A percentile compares a stretch with the other conserved stretches of the same genome.
These are phyloP conservation scores for Geotrichum restrictum DNA, from an alignment of 1,139 yeast species.

Conservation along the genomic window DNA sequence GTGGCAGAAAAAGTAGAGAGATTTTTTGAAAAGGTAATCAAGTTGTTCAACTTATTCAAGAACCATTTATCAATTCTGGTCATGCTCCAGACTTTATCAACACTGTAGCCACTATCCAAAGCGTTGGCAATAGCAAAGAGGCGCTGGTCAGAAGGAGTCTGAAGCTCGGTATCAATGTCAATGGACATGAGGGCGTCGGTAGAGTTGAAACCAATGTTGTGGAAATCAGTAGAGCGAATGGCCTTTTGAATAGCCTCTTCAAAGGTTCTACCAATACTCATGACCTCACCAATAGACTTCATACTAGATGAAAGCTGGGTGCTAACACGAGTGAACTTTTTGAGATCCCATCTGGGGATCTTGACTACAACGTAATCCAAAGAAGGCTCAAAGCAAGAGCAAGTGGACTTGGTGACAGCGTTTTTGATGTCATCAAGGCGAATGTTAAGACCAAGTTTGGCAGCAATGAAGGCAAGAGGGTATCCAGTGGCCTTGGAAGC, in stretches of 20 bases:
- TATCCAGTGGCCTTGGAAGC: slow-evolving; percentile 99
- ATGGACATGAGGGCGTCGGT: slow-evolving; percentile 84
- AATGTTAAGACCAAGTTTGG: slow-evolving; percentile 88
- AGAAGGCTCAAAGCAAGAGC: slow-evolving; percentile 95
- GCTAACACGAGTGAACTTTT: slow-evolving; percentile 91
- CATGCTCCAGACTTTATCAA: slow-evolving; percentile 84
- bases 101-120: slow-evolving; percentile 73
- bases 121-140: slow-evolving; percentile 96
- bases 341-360: slow-evolving; percentile 97
- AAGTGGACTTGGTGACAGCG: slow-evolving; percentile 93
- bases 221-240: slow-evolving; percentile 90
- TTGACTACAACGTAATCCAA: slow-evolving; percentile 94
- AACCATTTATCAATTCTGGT: slow-evolving; percentile 96
- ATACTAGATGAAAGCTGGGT: slow-evolving; percentile 91
- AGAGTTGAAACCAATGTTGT: slow-evolving; percentile 87
- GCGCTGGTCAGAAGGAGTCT: slow-evolving; percentile 95
- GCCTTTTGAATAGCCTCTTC: slow-evolving; percentile 99
- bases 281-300: slow-evolving; percentile 99
- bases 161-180: slow-evolving; percentile 85
- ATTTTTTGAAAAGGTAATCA: slow-evolving; percentile 64
- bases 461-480: slow-evolving; percentile 97
- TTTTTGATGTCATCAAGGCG: slow-evolving; percentile 90
- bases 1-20: slow-evolving; percentile 58
- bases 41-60: slow-evolving; percentile 73
- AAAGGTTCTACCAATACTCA: slow-evolving; percentile 97